Conservation (phyloP, 371 early-diverging fungal genomes). For the Rhizopus arrhizus region DNA sequence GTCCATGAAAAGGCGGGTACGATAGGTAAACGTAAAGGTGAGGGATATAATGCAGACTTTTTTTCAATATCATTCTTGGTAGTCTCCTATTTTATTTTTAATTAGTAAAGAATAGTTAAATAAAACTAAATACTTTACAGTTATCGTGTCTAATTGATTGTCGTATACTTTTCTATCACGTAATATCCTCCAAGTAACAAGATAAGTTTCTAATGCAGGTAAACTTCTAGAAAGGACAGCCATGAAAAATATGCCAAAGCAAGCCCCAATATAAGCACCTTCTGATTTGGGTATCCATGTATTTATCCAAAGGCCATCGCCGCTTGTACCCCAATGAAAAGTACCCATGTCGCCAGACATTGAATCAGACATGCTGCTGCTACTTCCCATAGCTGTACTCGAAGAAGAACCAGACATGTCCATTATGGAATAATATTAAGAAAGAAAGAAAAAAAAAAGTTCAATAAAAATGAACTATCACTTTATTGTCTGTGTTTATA, state of each 20-base stretch:
- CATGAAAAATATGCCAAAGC: slow-evolving; percentile 58
- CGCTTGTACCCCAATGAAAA: slow-evolving; percentile 46
- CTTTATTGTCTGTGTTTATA: neutral
- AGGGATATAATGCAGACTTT: slow-evolving; percentile 48
- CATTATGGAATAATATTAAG: neutral
- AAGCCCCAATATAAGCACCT: slow-evolving; percentile 58
- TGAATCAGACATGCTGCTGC: slow-evolving; percentile 15
- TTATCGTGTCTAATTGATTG: slow-evolving; percentile 4
- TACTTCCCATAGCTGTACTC: neutral
- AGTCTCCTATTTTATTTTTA: slow-evolving; percentile 8
- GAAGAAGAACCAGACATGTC: neutral
- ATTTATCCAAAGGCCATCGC: slow-evolving; percentile 45
- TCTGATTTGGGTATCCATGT: slow-evolving; percentile 52
- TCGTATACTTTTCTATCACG: slow-evolving; percentile 30
- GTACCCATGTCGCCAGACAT: slow-evolving; percentile 46
- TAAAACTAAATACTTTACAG: slow-evolving; percentile 1
- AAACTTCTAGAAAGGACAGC: slow-evolving; percentile 53
- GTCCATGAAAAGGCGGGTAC: slow-evolving; percentile 60
- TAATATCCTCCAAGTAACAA: slow-evolving; percentile 44
- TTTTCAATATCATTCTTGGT: slow-evolving; percentile 51
- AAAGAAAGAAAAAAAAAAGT: neutral
- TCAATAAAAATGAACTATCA: neutral
- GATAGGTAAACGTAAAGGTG: slow-evolving; percentile 34
- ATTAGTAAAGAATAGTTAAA: neutral
- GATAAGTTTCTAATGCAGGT: slow-evolving; percentile 55